phyloP scores from a whole-genome alignment of 2,329 filamentous ascomycete genomes.

The Dactylonectria macrodidyma region DNA sequence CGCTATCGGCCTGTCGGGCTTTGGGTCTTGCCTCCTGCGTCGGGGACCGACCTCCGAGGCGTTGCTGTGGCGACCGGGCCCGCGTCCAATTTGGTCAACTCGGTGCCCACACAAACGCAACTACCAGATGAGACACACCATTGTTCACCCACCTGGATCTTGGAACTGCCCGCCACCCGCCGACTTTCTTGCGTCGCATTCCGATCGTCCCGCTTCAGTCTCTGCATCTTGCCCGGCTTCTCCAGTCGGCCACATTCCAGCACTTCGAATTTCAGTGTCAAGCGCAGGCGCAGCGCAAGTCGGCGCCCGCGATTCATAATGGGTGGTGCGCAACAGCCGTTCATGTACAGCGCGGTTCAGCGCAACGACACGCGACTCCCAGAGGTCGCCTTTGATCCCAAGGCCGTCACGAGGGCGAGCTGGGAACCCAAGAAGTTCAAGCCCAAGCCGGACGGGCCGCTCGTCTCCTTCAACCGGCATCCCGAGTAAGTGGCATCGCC shows the following conservation, averaged over 20 bases:
- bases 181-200: conserved; percentile 7
- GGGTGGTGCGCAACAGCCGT: conserved; percentile 66
- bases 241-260: conserved; percentile 19
- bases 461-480: conserved; percentile 87
- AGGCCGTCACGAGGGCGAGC: conserved; percentile 86
- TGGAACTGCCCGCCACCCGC: background rate
- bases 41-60: conserved; percentile 32
- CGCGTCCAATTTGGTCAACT: conserved; percentile 9
- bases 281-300: conserved; percentile 27
- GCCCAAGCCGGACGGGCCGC: conserved; percentile 79
- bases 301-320: conserved; percentile 38
- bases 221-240: background rate
- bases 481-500: conserved; percentile 76
- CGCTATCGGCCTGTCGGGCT: conserved; percentile 21
- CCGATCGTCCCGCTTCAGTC: conserved; percentile 5
- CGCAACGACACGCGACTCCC: conserved; percentile 67
- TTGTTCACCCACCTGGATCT: conserved; percentile 21
- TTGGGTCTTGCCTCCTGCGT: conserved; percentile 2
- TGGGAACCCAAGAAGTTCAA: conserved; percentile 74
- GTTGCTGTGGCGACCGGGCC: conserved; percentile 48
- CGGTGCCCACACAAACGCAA: conserved; percentile 32
- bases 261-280: conserved; percentile 5
- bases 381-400: conserved; percentile 82
- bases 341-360: conserved; percentile 76
- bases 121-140: conserved; percentile 35